Evolutionary conservation across 176 grass and related monocot genomes (phyloP).

Genomic region (Aegilops longissima): DNA sequence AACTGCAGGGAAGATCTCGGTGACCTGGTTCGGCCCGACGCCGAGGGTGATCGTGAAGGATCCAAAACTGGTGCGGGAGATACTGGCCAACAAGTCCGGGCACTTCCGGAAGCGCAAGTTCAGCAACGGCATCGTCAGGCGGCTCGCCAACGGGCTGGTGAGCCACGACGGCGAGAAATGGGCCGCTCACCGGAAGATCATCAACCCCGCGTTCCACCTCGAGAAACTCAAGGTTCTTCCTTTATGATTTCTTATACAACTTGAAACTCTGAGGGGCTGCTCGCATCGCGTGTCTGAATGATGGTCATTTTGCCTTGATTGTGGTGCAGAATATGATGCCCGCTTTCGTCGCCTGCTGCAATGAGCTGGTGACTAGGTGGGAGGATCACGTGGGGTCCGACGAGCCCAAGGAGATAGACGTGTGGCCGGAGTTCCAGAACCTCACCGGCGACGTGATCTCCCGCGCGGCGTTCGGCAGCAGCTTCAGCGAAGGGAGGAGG

Average conservation of each 20-base stretch:
- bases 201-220: slow-evolving; percentile 56
- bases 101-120: slow-evolving; percentile 15
- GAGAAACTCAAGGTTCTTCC: slow-evolving; percentile 64
- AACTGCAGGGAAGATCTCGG: slow-evolving; percentile 27
- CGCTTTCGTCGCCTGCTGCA: slow-evolving; percentile 25
- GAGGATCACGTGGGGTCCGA: neutral
- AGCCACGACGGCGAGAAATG: slow-evolving; percentile 52
- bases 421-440: slow-evolving; percentile 42
- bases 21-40: slow-evolving; percentile 32
- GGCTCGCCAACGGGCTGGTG: neutral
- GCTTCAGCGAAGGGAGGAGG: slow-evolving; percentile 36
- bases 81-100: slow-evolving; percentile 22
- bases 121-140: neutral
- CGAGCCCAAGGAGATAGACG: slow-evolving; percentile 32
- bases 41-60: slow-evolving; percentile 38
- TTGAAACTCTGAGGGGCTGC: too few species aligned
- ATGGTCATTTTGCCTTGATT: too few species aligned
- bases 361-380: slow-evolving; percentile 42
- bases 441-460: slow-evolving; percentile 50
- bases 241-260: too few species aligned
- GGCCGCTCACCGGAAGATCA: slow-evolving; percentile 44
- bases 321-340: slow-evolving; percentile 36
- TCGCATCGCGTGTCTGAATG: too few species aligned
- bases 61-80: slow-evolving; percentile 32
- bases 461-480: slow-evolving; percentile 48